phyloP scores from a whole-genome alignment of 2,329 filamentous ascomycete genomes.

The Neofusicoccum kwambonambiense region DNA sequence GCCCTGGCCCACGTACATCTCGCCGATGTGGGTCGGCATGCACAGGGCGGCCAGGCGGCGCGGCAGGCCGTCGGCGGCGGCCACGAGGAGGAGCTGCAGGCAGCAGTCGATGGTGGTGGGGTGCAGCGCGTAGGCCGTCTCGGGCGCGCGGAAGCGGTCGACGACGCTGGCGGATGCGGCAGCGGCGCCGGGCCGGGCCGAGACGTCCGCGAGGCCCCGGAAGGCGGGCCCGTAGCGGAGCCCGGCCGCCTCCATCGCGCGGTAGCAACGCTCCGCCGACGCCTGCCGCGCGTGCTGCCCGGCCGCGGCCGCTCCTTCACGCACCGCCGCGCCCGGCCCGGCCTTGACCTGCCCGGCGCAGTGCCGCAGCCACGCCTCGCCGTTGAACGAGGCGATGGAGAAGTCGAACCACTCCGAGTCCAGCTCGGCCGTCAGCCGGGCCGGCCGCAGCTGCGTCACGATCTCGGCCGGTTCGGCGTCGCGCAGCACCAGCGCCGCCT shows the following conservation, averaged over 20 bases:
- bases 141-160: neutral
- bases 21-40: slow-evolving; percentile 19
- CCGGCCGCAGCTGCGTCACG: slow-evolving; percentile 19
- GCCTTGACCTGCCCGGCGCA: slow-evolving; percentile 21
- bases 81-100: slow-evolving; percentile 19
- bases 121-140: slow-evolving; percentile 19
- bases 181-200: neutral
- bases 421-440: slow-evolving; percentile 19
- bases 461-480: slow-evolving; percentile 19
- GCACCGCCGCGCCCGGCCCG: neutral
- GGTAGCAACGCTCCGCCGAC: neutral
- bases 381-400: slow-evolving; percentile 23
- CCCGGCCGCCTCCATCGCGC: neutral
- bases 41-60: slow-evolving; percentile 1
- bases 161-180: neutral
- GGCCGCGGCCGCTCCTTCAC: neutral
- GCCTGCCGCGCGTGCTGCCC: neutral
- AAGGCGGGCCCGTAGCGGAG: slow-evolving; percentile 1
- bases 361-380: slow-evolving; percentile 27
- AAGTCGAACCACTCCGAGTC: slow-evolving; percentile 25
- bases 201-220: neutral
- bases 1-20: slow-evolving; percentile 20
- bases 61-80: slow-evolving; percentile 22
- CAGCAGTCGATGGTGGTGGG: slow-evolving; percentile 18
- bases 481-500: slow-evolving; percentile 17